These are phyloP conservation scores for Begonia loranthoides DNA, from an alignment of 306 rosid genomes.

Conservation along the genomic window DNA sequence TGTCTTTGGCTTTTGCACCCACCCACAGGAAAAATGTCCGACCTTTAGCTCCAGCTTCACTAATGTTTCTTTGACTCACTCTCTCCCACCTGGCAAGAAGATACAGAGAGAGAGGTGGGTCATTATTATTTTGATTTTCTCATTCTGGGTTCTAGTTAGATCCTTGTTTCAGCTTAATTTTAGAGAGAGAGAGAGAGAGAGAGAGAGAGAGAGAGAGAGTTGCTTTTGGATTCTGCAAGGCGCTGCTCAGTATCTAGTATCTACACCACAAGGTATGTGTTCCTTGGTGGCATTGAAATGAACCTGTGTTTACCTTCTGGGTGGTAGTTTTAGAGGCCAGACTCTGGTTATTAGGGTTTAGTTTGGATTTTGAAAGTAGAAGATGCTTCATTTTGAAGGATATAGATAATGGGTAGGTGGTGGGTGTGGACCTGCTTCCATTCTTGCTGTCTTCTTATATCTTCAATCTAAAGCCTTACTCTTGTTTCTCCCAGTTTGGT, in stretches of 20 bases:
- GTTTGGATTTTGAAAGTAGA: not conserved
- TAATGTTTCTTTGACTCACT: too few relatives aligned
- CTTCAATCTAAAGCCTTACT: slow-evolving; percentile 6
- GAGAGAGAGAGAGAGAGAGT: too few relatives aligned
- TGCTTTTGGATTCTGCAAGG: not conserved
- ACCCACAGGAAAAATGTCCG: too few relatives aligned
- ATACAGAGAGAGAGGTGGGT: not conserved
- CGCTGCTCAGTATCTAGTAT: not conserved
- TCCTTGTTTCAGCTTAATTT: too few relatives aligned
- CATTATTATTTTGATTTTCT: not conserved
- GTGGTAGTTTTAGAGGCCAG: too few relatives aligned
- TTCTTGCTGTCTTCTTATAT: not conserved
- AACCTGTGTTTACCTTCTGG: not conserved
- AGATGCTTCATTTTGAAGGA: not conserved
- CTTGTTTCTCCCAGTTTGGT: not conserved
- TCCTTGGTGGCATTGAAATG: not conserved
- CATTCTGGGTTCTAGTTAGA: not conserved
- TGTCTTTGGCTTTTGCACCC: too few relatives aligned
- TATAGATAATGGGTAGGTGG: not conserved
- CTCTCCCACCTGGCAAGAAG: too few relatives aligned
- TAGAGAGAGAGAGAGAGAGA: not conserved
- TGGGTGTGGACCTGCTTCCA: slow-evolving; percentile 8
- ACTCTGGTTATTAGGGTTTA: not conserved
- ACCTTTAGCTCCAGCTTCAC: too few relatives aligned
- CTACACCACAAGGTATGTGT: not conserved